These are phyloP conservation scores for Chrysoporthe austroafricana DNA, from an alignment of 2,329 filamentous ascomycete genomes.

Conservation along the genomic window DNA sequence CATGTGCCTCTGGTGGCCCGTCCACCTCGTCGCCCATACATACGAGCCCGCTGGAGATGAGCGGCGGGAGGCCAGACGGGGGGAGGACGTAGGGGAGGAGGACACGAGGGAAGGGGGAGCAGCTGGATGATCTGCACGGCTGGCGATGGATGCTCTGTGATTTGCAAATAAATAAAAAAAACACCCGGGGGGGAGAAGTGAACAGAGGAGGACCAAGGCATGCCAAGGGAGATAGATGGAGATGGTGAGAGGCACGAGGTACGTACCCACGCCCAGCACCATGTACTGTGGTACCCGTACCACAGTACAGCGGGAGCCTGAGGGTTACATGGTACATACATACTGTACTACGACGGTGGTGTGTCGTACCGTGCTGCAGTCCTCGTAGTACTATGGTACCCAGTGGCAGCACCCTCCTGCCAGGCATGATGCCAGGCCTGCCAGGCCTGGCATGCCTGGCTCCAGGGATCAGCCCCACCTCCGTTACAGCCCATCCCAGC, in stretches of 20 bases:
- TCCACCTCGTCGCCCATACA: neutral
- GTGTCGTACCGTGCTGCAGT: too few relatives aligned
- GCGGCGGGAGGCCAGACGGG: too few relatives aligned
- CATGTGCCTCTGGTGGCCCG: neutral
- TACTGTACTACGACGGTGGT: too few relatives aligned
- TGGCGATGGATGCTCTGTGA: too few relatives aligned
- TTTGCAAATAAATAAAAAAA: neutral
- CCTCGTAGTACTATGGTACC: too few relatives aligned
- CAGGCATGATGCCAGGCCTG: neutral
- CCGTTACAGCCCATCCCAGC: constrained; percentile 6
- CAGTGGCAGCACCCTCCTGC: too few relatives aligned
- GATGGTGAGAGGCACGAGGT: neutral
- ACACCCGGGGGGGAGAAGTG: neutral
- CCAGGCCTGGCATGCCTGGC: neutral
- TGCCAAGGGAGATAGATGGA: neutral
- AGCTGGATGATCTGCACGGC: too few relatives aligned
- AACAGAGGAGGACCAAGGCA: neutral
- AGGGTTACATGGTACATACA: neutral
- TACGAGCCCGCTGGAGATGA: too few relatives aligned
- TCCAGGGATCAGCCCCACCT: constrained; percentile 4
- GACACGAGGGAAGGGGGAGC: too few relatives aligned
- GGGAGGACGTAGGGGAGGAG: too few relatives aligned
- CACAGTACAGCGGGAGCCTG: neutral
- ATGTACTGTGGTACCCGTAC: neutral
- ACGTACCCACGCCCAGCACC: neutral